phyloP scores from a whole-genome alignment of 2,329 filamentous ascomycete species.

The Dothistroma septosporum region DNA sequence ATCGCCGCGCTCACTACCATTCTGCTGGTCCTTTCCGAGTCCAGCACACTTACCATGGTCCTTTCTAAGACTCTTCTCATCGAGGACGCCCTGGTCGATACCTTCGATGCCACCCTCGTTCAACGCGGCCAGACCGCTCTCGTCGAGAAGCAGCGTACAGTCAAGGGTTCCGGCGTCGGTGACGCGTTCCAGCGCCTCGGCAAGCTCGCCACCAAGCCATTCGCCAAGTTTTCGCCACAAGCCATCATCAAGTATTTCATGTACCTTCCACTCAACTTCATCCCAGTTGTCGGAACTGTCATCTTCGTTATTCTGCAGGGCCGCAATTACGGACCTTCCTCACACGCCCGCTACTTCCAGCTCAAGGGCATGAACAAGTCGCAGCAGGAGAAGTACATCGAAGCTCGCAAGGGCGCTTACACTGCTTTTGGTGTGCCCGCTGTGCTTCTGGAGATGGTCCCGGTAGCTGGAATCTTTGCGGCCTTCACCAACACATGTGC shows the following conservation, averaged over 20 bases:
- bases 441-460: slow-evolving; percentile 78
- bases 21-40: slow-evolving; percentile 57
- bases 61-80: slow-evolving; percentile 69
- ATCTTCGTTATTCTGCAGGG: slow-evolving; percentile 73
- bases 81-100: slow-evolving; percentile 78
- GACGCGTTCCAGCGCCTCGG: slow-evolving; percentile 56
- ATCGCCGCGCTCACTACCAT: slow-evolving; percentile 70
- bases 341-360: slow-evolving; percentile 65
- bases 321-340: slow-evolving; percentile 50
- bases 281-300: slow-evolving; percentile 79
- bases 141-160: slow-evolving; percentile 68
- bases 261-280: slow-evolving; percentile 88
- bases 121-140: slow-evolving; percentile 55
- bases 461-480: slow-evolving; percentile 76
- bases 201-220: slow-evolving; percentile 53
- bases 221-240: slow-evolving; percentile 50
- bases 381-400: slow-evolving; percentile 65
- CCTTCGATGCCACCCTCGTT: slow-evolving; percentile 71
- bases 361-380: slow-evolving; percentile 73
- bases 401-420: slow-evolving; percentile 69
- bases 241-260: slow-evolving; percentile 74
- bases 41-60: slow-evolving; percentile 48
- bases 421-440: slow-evolving; percentile 75
- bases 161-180: slow-evolving; percentile 52
- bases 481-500: slow-evolving; percentile 89